Conservation (phyloP, 2,329 filamentous ascomycete species). For the Diaporthe citri region DNA sequence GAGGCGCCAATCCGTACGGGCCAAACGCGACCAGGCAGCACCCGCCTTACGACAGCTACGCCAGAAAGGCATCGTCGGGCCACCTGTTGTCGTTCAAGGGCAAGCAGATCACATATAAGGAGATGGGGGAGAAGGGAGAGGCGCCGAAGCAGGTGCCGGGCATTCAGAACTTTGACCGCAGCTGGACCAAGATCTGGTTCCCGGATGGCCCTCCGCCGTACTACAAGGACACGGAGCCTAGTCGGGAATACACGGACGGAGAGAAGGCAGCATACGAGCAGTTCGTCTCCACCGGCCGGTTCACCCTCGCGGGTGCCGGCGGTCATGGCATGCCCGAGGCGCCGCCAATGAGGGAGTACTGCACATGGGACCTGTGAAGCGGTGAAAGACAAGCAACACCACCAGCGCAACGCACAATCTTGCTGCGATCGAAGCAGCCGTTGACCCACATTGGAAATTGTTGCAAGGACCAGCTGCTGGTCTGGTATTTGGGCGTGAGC, state of each 20-base stretch:
- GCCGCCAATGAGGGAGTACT: slow-evolving; percentile 83
- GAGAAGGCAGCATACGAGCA: slow-evolving; percentile 54
- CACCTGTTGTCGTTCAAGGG: slow-evolving; percentile 50
- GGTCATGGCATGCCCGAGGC: slow-evolving; percentile 78
- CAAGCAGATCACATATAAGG: slow-evolving; percentile 50
- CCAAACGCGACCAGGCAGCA: slow-evolving; percentile 47
- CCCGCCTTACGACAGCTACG: slow-evolving; percentile 48
- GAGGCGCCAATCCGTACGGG: slow-evolving; percentile 42
- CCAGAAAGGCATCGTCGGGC: slow-evolving; percentile 43
- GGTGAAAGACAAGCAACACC: neutral
- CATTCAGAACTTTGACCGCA: slow-evolving; percentile 63
- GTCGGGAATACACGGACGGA: slow-evolving; percentile 55
- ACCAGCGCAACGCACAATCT: neutral
- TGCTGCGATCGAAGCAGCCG: neutral
- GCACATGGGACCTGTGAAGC: slow-evolving; percentile 76
- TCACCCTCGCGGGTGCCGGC: slow-evolving; percentile 61
- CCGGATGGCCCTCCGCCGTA: slow-evolving; percentile 76
- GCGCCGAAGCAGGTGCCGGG: slow-evolving; percentile 53
- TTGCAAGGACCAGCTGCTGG: neutral
- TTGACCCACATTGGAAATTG: neutral
- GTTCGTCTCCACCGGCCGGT: slow-evolving; percentile 74
- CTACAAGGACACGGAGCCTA: slow-evolving; percentile 72
- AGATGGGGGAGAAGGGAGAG: slow-evolving; percentile 46
- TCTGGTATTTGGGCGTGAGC: neutral
- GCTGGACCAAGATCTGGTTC: slow-evolving; percentile 77